A percentile compares a stretch with the other conserved stretches of the same genome.
Conservation (phyloP, 345 rosid genomes). For the Acer saccharum region DNA sequence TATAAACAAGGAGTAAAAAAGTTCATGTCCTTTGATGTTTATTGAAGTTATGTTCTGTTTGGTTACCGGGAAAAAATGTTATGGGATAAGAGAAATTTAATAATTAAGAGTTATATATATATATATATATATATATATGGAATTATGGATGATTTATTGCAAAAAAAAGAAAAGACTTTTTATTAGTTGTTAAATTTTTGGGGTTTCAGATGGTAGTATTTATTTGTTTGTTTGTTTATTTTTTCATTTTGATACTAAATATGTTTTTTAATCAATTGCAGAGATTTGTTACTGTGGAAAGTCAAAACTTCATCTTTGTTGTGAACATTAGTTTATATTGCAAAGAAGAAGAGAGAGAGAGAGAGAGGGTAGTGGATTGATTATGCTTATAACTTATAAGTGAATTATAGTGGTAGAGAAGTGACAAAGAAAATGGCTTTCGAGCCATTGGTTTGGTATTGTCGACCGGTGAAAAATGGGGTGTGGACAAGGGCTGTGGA, state of each 20-base stretch:
- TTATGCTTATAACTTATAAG: slow-evolving; percentile 3
- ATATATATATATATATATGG: not conserved
- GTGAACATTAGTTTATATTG: not conserved
- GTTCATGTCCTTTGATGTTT: not conserved
- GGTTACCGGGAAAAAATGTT: slow-evolving; percentile 12
- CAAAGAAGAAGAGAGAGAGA: not conserved
- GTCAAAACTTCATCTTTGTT: not conserved
- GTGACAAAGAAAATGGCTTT: slow-evolving; percentile 53
- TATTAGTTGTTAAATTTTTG: not conserved
- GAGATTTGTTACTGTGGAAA: slow-evolving; percentile 10
- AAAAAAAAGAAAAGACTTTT: not conserved
- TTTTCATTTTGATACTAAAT: not conserved
- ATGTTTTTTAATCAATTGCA: slow-evolving; percentile 3
- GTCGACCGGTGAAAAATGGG: slow-evolving; percentile 74
- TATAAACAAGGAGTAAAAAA: not conserved
- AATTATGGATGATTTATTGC: not conserved
- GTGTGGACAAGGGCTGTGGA: slow-evolving; percentile 74
- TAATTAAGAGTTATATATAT: not conserved
- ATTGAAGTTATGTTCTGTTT: not conserved
- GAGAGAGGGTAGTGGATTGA: slow-evolving; percentile 21
- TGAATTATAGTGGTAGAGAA: slow-evolving; percentile 20
- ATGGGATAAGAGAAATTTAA: not conserved
- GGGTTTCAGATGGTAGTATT: not conserved
- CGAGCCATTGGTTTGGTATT: slow-evolving; percentile 77
- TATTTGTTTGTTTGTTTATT: not conserved